These are phyloP conservation scores for Barnettozyma pratensis DNA, from an alignment of 805 yeast species.

Conservation along the genomic window DNA sequence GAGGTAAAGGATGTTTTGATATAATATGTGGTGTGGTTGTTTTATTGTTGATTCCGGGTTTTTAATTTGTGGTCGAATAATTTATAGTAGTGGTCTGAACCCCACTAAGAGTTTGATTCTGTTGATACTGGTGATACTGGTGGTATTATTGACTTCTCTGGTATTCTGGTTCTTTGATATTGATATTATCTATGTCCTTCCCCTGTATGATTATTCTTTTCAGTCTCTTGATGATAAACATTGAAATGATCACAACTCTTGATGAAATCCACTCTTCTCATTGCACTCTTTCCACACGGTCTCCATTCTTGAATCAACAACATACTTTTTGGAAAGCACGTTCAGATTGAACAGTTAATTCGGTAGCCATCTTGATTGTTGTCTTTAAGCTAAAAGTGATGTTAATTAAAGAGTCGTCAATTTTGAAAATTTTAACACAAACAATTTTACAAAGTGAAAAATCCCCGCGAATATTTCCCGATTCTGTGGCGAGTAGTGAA, in stretches of 20 bases:
- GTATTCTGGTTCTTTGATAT: background rate
- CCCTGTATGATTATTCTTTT: background rate
- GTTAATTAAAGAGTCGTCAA: background rate
- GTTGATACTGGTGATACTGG: too few relatives aligned
- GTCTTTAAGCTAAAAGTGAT: constrained; percentile 2
- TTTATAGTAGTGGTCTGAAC: background rate
- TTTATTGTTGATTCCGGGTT: background rate
- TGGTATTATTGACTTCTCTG: background rate
- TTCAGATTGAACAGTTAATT: constrained; percentile 99
- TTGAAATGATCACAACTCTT: too few relatives aligned
- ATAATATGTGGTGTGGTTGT: background rate
- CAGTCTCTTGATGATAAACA: background rate
- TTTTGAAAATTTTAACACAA: constrained; percentile 8
- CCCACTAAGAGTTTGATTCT: too few relatives aligned
- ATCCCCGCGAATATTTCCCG: constrained; percentile 3
- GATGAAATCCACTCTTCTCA: background rate
- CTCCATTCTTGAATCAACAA: constrained; percentile 11
- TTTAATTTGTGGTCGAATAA: background rate
- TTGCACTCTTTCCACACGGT: background rate
- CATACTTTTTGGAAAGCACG: constrained; percentile 99
- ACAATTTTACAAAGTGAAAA: constrained; percentile 4
- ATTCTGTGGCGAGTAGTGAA: background rate
- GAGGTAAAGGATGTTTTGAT: too few relatives aligned
- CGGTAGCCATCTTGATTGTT: constrained; percentile 84
- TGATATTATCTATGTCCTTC: background rate